Evolutionary conservation across 352 stramenopile genomes (phyloP), one percentile per base, ranked within the genome.

Genomic region (Pythium aristosporum): DNA sequence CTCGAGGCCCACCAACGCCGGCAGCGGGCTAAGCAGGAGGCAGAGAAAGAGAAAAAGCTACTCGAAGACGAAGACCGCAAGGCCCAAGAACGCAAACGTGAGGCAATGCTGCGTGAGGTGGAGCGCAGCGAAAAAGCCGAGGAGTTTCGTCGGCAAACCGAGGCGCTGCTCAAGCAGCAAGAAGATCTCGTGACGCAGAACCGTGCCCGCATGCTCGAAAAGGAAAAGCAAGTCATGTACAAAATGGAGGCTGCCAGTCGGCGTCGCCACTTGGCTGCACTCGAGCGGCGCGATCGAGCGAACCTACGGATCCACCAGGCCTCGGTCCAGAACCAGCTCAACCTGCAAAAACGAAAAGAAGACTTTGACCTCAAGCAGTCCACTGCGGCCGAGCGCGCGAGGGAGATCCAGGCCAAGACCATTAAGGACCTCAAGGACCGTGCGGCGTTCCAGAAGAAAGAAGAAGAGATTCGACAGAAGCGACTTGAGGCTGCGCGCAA

Each of bases 51-150:
- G 43, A 72, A 72, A 10, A 50, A 72, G n/a, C 37, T 76, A 36
- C 61, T 69, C 0, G 74, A 91, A 42, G 73, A 88, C 50, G 74
- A 78, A 12, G 61, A 74, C 7, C 67, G 75, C 39, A 72, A 77
- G 32, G 55, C 66, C 15, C 66, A 73, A 2, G 21, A 77, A 12
- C 76, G 76, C 1, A 69, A 83, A 21, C 18, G 76, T 5, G 80
- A 88, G 51, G 74, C 74, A 18, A 36, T 68, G 5, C 69, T 89
- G 34, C 69, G 75, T 5, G 85, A 93, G 25, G 41, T 75, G 2
- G 82, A 91, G 63, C 74, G 80, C 41, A 78, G 74, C 15, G 57
- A 77, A 32, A 91, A 90, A 63, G 77, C 85, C 15, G 85, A 93
- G n/a, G 79, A 84, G 28, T 91, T 89, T 65, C 67, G 73, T 23